Evolutionary conservation across 257 asterid genomes (phyloP).

Genomic region (Mentha longifolia): DNA sequence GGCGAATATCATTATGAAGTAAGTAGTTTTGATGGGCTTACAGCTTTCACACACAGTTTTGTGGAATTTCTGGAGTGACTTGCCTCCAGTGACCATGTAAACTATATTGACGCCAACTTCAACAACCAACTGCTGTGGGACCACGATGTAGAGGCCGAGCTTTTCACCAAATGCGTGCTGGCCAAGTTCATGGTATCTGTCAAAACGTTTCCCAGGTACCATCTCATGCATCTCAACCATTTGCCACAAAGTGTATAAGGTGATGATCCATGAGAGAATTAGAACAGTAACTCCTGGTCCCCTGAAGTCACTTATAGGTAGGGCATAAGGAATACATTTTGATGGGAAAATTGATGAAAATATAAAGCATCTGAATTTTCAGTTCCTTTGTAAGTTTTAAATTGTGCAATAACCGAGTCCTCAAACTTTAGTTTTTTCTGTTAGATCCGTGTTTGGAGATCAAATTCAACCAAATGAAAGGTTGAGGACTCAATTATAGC

Average conservation of each 20-base stretch:
- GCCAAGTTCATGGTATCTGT: slow-evolving; percentile 65
- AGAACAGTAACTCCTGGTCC: slow-evolving; percentile 55
- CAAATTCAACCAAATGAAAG: neutral
- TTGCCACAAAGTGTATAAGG: slow-evolving; percentile 64
- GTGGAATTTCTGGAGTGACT: slow-evolving; percentile 53
- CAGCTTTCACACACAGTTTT: slow-evolving; percentile 35
- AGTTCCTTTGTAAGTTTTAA: neutral
- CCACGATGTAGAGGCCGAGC: slow-evolving; percentile 51
- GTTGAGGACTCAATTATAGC: neutral
- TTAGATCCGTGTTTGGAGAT: neutral
- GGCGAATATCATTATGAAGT: slow-evolving; percentile 54
- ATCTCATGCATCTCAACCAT: slow-evolving; percentile 77
- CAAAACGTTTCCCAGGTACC: slow-evolving; percentile 64
- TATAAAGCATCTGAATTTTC: neutral
- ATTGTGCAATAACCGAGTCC: neutral
- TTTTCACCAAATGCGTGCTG: slow-evolving; percentile 62
- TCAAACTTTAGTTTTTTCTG: neutral
- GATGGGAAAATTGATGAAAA: neutral
- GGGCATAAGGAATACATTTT: neutral
- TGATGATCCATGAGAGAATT: slow-evolving; percentile 55
- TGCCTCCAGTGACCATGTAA: slow-evolving; percentile 64
- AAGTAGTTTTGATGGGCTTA: slow-evolving; percentile 45
- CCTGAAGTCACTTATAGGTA: slow-evolving; percentile 34
- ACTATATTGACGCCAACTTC: slow-evolving; percentile 59
- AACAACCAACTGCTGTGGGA: slow-evolving; percentile 53